Evolutionary conservation across 2,329 filamentous ascomycete genomes (phyloP).

Genomic region (Dothideomycetidae sp.): DNA sequence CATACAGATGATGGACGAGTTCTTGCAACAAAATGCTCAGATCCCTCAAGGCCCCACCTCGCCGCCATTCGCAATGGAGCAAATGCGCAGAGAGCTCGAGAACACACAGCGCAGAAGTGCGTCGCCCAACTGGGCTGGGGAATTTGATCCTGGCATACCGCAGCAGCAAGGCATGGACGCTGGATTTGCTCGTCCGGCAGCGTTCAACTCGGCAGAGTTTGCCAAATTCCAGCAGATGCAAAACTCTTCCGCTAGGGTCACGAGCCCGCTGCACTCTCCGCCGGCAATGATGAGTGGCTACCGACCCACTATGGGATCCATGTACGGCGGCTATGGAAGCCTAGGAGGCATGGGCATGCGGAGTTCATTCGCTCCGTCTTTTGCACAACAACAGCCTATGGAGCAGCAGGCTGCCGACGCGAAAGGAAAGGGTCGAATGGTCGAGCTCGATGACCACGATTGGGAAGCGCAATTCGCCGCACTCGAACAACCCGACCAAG

Average conservation of each 20-base stretch:
- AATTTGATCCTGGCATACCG: slow-evolving; percentile 44
- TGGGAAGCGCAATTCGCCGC: slow-evolving; percentile 96
- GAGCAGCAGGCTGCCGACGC: slow-evolving; percentile 40
- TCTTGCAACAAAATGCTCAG: slow-evolving; percentile 64
- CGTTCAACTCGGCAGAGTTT: slow-evolving; percentile 74
- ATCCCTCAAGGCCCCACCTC: slow-evolving; percentile 40
- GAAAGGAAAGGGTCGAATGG: slow-evolving; percentile 70
- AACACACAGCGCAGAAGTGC: slow-evolving; percentile 37
- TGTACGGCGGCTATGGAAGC: slow-evolving; percentile 28
- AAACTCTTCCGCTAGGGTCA: slow-evolving; percentile 5
- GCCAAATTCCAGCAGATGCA: slow-evolving; percentile 60
- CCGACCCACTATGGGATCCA: slow-evolving; percentile 47
- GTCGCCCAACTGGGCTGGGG: slow-evolving; percentile 46
- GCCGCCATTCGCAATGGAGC: slow-evolving; percentile 51
- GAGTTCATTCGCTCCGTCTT: slow-evolving; percentile 18
- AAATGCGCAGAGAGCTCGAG: slow-evolving; percentile 49
- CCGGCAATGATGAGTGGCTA: slow-evolving; percentile 36
- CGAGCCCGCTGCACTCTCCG: slow-evolving; percentile 10
- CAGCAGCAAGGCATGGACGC: slow-evolving; percentile 54
- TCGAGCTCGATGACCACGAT: slow-evolving; percentile 82
- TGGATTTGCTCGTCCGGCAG: slow-evolving; percentile 44
- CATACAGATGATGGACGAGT: slow-evolving; percentile 76
- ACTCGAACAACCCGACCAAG: slow-evolving; percentile 55
- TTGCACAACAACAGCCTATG: slow-evolving; percentile 30
- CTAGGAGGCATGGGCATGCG: slow-evolving; percentile 43